Percentiles rank a stretch among this genome's conserved stretches.
Evolutionary conservation across 371 early-diverging fungal species (phyloP).

Genomic region (Mortierella sp.): DNA sequence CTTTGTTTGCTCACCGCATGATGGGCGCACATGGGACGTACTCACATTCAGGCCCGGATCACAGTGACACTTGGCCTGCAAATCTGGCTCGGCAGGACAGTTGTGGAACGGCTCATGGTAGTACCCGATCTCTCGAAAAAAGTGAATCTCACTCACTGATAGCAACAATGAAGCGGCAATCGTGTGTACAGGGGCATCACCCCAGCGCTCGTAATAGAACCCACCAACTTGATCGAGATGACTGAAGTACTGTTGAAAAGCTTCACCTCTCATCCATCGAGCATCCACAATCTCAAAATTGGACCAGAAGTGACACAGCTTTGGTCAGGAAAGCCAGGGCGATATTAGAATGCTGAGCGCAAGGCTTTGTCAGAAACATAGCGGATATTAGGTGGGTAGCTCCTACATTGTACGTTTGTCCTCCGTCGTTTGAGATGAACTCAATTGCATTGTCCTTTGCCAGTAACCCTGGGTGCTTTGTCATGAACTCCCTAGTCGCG

Average conservation of each 20-base stretch:
- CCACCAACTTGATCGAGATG: conserved; percentile 88
- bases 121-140: conserved; percentile 92
- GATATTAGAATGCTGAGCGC: too few species aligned
- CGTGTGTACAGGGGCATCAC: conserved; percentile 97
- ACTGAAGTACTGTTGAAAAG: conserved; percentile 82
- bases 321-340: not conserved
- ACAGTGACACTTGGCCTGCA: conserved; percentile 73
- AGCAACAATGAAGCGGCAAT: conserved; percentile 79
- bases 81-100: conserved; percentile 68
- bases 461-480: conserved; percentile 56
- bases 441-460: conserved; percentile 55
- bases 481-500: conserved; percentile 65
- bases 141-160: conserved; percentile 76
- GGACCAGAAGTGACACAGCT: conserved; percentile 93
- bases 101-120: conserved; percentile 72
- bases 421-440: conserved; percentile 49
- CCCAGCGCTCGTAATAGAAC: conserved; percentile 97
- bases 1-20: too few species aligned
- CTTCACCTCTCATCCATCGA: conserved; percentile 77
- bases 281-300: conserved; percentile 97
- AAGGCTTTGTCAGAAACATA: too few species aligned
- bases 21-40: conserved; percentile 23
- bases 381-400: not conserved
- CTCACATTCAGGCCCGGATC: conserved; percentile 65
- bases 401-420: conserved; percentile 45